These are phyloP conservation scores for Xanthoceras sorbifolium DNA, from an alignment of 345 rosid genomes.

Conservation along the genomic window DNA sequence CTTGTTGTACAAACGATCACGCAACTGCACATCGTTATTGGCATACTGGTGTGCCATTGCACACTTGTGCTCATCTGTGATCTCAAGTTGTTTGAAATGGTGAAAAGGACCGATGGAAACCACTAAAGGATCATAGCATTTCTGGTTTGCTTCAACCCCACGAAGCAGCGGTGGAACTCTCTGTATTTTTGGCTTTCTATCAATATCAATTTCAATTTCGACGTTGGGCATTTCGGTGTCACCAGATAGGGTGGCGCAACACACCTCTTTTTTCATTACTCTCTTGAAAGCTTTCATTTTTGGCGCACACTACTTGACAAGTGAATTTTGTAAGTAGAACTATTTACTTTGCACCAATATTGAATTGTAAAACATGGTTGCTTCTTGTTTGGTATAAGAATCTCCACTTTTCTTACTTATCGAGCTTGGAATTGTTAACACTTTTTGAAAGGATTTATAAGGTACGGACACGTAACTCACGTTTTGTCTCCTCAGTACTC, in stretches of 20 bases:
- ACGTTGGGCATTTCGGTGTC: too few relatives aligned
- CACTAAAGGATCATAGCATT: conserved; percentile 24
- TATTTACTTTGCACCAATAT: background rate
- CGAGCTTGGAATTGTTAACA: background rate
- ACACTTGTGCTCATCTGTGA: background rate
- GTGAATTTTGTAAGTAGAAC: background rate
- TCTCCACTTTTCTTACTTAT: background rate
- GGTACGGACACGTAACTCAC: background rate
- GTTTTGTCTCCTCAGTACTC: too few relatives aligned
- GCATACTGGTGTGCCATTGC: background rate
- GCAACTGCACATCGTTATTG: too few relatives aligned
- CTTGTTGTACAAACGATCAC: background rate
- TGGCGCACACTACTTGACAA: background rate
- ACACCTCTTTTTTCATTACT: background rate
- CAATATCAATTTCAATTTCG: background rate
- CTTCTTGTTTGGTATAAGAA: background rate
- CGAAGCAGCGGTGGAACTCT: conserved; percentile 7
- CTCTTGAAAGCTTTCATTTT: too few relatives aligned
- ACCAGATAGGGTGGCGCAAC: too few relatives aligned
- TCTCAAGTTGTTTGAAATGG: conserved; percentile 5
- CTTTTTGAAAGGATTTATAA: background rate
- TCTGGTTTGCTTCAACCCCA: background rate
- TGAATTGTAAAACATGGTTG: background rate
- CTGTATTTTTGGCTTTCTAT: background rate
- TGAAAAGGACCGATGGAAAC: conserved; percentile 32